Evolutionary conservation across 495 filamentous ascomycete species (phyloP).

Genomic region (Xylaria telfairii): DNA sequence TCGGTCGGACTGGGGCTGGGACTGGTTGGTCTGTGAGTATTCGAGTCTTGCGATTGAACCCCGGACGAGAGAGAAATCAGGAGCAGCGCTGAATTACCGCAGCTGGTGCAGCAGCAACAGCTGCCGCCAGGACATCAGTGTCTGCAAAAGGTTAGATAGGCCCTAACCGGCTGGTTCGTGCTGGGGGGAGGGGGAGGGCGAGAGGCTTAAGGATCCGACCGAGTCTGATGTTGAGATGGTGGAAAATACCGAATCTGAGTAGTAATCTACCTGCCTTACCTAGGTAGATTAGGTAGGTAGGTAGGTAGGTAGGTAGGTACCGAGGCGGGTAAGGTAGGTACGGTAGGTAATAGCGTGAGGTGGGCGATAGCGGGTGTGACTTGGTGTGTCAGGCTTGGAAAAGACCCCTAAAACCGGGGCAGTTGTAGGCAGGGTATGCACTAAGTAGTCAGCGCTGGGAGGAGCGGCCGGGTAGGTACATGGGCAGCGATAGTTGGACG

Average conservation of each 20-base stretch:
- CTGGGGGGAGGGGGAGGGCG: not conserved
- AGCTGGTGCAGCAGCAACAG: not conserved
- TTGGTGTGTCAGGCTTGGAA: not conserved
- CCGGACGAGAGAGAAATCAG: conserved; percentile 9
- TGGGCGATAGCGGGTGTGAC: not conserved
- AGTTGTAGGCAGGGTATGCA: not conserved
- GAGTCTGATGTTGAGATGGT: not conserved
- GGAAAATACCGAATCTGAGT: not conserved
- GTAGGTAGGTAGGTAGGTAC: not conserved
- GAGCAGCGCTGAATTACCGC: conserved; percentile 1
- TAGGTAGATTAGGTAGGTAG: too few relatives aligned
- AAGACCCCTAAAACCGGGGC: not conserved
- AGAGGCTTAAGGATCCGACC: not conserved
- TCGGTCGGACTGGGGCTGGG: too few relatives aligned
- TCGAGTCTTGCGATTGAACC: not conserved
- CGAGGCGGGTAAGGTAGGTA: not conserved
- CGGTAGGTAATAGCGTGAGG: not conserved
- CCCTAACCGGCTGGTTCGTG: not conserved
- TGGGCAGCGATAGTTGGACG: not conserved
- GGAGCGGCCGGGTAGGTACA: not conserved
- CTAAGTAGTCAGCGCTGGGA: not conserved
- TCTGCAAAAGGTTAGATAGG: conserved; percentile 17
- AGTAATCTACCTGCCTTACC: not conserved
- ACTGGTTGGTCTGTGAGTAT: not conserved
- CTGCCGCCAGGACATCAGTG: not conserved